phyloP scores from a whole-genome alignment of 2,329 filamentous ascomycete species.

The Daldinia sp. region DNA sequence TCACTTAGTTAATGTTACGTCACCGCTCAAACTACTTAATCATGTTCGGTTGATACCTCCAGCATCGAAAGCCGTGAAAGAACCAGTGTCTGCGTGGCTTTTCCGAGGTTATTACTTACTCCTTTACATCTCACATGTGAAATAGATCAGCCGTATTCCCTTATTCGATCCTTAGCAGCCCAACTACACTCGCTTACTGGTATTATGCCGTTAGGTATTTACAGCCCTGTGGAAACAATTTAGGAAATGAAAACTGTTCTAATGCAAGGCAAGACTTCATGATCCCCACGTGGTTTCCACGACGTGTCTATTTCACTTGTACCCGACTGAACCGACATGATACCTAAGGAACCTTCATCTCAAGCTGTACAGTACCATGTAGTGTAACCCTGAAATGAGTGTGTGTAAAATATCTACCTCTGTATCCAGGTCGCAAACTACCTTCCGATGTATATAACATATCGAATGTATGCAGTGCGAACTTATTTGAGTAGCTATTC shows the following conservation, averaged over 20 bases:
- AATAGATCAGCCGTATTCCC: background rate
- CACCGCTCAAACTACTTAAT: background rate
- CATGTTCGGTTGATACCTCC: background rate
- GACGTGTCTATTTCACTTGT: background rate
- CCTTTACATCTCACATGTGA: background rate
- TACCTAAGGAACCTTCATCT: background rate
- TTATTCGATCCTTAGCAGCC: too few relatives aligned
- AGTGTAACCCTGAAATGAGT: background rate
- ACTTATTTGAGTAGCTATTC: background rate
- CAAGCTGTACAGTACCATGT: background rate
- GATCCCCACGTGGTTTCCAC: background rate
- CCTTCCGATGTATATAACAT: background rate
- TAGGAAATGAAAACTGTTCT: background rate
- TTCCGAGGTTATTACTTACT: conserved; percentile 1
- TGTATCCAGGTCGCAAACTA: background rate
- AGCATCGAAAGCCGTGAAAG: background rate
- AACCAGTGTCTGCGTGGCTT: background rate
- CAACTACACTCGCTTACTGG: background rate
- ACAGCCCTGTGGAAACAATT: background rate
- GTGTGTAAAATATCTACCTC: background rate
- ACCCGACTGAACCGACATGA: background rate
- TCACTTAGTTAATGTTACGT: background rate
- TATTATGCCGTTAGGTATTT: background rate
- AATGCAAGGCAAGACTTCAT: background rate
- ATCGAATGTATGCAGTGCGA: background rate